phyloP scores from a whole-genome alignment of 108 stramenopile genomes.

The Aureococcus anophagefferens region DNA sequence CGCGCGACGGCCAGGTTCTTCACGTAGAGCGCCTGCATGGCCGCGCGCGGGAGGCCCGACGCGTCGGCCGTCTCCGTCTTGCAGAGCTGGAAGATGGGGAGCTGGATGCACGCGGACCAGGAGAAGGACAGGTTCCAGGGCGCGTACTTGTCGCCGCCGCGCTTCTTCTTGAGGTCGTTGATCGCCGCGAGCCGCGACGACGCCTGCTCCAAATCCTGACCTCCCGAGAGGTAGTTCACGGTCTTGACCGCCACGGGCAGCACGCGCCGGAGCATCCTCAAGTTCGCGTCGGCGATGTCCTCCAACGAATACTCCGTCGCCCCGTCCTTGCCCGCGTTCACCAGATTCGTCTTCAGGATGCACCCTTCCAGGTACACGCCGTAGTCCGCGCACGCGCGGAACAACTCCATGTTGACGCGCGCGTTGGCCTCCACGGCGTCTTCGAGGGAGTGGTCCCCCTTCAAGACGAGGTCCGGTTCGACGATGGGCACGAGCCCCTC shows the following conservation, averaged over 20 bases:
- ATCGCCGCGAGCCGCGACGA: slow-evolving; percentile 66
- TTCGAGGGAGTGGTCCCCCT: slow-evolving; percentile 46
- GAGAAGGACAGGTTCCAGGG: slow-evolving; percentile 66
- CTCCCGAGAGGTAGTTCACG: slow-evolving; percentile 73
- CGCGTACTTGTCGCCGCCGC: slow-evolving; percentile 43
- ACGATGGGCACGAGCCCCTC: slow-evolving; percentile 85
- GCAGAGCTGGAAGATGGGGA: slow-evolving; percentile 67
- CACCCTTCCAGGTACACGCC: slow-evolving; percentile 73
- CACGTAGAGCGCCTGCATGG: no score
- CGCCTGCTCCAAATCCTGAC: slow-evolving; percentile 71
- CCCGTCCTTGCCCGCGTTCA: slow-evolving; percentile 66
- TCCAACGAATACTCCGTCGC: slow-evolving; percentile 48
- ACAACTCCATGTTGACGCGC: slow-evolving; percentile 42
- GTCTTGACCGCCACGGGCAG: slow-evolving; percentile 77
- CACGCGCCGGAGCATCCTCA: slow-evolving; percentile 61
- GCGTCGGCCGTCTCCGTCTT: neutral
- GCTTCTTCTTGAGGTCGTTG: slow-evolving; percentile 55
- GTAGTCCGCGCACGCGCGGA: slow-evolving; percentile 78
- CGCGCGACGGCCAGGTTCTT: no score
- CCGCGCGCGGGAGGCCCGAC: no score
- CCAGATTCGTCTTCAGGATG: slow-evolving; percentile 82
- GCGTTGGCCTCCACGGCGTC: slow-evolving; percentile 47
- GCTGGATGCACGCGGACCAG: slow-evolving; percentile 75
- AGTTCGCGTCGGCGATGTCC: slow-evolving; percentile 66
- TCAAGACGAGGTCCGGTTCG: slow-evolving; percentile 71